Percentiles rank a stretch among this genome's conserved stretches.
phyloP scores from a whole-genome alignment of 176 grass and related monocot genomes.

The Guadua angustifolia region DNA sequence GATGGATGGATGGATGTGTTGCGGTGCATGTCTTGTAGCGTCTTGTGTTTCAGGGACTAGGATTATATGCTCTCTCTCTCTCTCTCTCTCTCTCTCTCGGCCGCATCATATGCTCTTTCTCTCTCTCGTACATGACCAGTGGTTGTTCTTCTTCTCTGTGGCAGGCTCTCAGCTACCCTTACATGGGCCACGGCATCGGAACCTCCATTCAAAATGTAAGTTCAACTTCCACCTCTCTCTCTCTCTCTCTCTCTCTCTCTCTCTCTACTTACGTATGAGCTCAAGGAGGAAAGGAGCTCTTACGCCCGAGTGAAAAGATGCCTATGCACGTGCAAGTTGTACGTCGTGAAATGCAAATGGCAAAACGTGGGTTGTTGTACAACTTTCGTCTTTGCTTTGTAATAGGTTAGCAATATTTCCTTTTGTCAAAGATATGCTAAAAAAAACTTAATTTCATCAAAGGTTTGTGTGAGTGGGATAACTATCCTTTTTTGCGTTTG shows the following conservation, averaged over 20 bases:
- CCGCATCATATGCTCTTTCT: background rate
- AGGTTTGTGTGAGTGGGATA: slow-evolving; percentile 14
- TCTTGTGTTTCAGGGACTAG: slow-evolving; percentile 39
- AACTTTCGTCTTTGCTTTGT: slow-evolving; percentile 34
- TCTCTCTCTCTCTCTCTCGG: slow-evolving; percentile 36
- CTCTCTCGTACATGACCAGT: slow-evolving; percentile 19
- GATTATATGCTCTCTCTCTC: slow-evolving; percentile 30
- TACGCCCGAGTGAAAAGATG: slow-evolving; percentile 29
- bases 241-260: no score
- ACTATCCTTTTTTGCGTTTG: background rate
- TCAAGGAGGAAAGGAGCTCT: slow-evolving; percentile 9
- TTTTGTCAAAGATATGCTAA: slow-evolving; percentile 35
- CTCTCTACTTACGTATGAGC: no score
- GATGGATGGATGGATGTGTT: slow-evolving; percentile 10
- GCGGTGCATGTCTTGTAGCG: slow-evolving; percentile 42
- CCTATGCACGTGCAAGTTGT: slow-evolving; percentile 29
- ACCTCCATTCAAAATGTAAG: slow-evolving; percentile 69
- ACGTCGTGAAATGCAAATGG: background rate
- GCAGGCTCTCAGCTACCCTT: slow-evolving; percentile 86
- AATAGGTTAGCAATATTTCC: background rate
- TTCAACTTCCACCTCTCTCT: background rate
- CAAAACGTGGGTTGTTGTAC: background rate
- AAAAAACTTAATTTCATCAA: background rate
- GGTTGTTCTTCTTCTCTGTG: slow-evolving; percentile 46
- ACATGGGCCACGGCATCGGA: slow-evolving; percentile 67